Evolutionary conservation across 2,329 filamentous ascomycete species (phyloP), one percentile per base, ranked within the genome.

Genomic region (Pseudogymnoascus pannorum): DNA sequence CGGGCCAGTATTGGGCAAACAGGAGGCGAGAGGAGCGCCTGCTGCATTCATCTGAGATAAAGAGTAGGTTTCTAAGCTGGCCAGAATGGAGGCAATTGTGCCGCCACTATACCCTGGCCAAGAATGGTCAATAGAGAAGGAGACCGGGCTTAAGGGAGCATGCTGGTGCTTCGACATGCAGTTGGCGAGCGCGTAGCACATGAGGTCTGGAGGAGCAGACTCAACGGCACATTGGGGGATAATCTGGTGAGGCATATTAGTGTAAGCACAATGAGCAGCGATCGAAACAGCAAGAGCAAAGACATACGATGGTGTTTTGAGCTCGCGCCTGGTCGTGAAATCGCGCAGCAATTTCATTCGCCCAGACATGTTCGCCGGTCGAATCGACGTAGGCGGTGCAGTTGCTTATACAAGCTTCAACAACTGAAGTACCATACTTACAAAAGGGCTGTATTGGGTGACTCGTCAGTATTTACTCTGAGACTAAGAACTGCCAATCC

Each of bases 11-110:
- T 16, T 6, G 9, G 35, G 14, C 5, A 36, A n/a, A 36, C 35
- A 36, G 35, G 35, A 36, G 12, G 35, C 35, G 14, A 36, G 35
- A 12, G 85, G 84, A 20, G 72, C 70, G 60, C 75, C 70, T 2
- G 80, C 74, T 3, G 72, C 74, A 14, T 68, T 69, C 4, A 87
- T 66, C 59, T 86, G 75, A 57, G 76, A 73, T 16, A 82, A 58
- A 20, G 75, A 74, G 68, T 80, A 85, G 51, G 73, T 72, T 24
- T 87, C 83, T 61, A 85, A 77, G 20, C 85, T 65, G 51, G 71
- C 80, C 12, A 97, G 72, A 3, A 86, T 76, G 0, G 91, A 92
- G 33, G 83, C 79, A 4, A 92, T 74, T 2, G 89, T 87, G 51
- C 86, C 86, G 35, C 35, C 35, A 14, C 12, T 36, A 5, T 36